phyloP scores from a whole-genome alignment of 2,329 filamentous ascomycete genomes.

The Microcyclospora pomicola region DNA sequence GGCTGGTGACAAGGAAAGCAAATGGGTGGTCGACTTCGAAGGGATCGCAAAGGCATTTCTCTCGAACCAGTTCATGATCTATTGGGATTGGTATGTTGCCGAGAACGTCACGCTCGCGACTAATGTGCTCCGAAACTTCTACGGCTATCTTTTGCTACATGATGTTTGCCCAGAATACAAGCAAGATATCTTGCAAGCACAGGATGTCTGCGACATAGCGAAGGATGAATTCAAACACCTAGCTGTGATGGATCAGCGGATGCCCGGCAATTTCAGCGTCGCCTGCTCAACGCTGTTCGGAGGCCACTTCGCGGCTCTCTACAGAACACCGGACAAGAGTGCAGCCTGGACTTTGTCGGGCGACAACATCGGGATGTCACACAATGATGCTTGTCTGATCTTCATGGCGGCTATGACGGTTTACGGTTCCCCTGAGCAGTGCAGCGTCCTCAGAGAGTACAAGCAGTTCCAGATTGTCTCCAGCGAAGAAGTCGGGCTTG shows the following conservation, averaged over 20 bases:
- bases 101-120: conserved; percentile 45
- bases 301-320: conserved; percentile 29
- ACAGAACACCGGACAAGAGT: conserved; percentile 15
- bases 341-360: conserved; percentile 17
- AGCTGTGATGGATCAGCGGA: conserved; percentile 33
- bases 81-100: conserved; percentile 42
- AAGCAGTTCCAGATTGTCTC: neutral
- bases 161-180: conserved; percentile 73
- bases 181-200: conserved; percentile 51
- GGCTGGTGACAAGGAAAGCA: conserved; percentile 25
- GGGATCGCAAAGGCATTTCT: conserved; percentile 66
- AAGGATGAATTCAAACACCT: conserved; percentile 52
- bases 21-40: conserved; percentile 71
- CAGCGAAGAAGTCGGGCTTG: conserved; percentile 38
- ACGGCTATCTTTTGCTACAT: conserved; percentile 75
- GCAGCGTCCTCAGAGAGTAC: conserved; percentile 6
- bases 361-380: conserved; percentile 25
- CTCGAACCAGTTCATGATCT: conserved; percentile 15
- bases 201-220: conserved; percentile 52
- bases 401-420: conserved; percentile 38
- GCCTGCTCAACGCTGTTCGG: conserved; percentile 57
- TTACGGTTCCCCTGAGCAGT: conserved; percentile 25
- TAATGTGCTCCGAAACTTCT: conserved; percentile 66
- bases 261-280: conserved; percentile 73
- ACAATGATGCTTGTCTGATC: conserved; percentile 34